These are phyloP conservation scores for Coemansia reversa DNA, from an alignment of 192 early-diverging fungal genomes.

Conservation along the genomic window DNA sequence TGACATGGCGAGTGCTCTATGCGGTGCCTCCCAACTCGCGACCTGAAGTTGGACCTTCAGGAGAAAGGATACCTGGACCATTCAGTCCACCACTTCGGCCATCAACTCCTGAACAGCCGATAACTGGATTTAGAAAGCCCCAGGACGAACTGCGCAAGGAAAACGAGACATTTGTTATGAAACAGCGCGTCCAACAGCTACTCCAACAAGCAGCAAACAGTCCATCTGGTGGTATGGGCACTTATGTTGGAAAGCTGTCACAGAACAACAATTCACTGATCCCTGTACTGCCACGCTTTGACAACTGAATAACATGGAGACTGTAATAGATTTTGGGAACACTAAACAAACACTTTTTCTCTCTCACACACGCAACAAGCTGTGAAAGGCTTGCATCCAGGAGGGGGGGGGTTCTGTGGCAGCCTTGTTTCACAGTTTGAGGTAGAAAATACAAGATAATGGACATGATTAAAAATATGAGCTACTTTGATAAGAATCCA, in stretches of 20 bases:
- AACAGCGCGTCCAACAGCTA: slow-evolving; percentile 42
- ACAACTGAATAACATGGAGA: slow-evolving; percentile 10
- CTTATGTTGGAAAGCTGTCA: slow-evolving; percentile 47
- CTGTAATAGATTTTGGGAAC: too few relatives aligned
- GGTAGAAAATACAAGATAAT: slow-evolving; percentile 12
- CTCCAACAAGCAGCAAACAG: slow-evolving; percentile 50
- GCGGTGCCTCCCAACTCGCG: slow-evolving; percentile 32
- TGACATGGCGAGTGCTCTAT: slow-evolving; percentile 41
- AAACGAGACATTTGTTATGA: slow-evolving; percentile 36
- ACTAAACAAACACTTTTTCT: too few relatives aligned
- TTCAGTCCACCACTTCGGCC: slow-evolving; percentile 47
- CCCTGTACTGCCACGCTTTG: slow-evolving; percentile 45
- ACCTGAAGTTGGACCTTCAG: slow-evolving; percentile 36
- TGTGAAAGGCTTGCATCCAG: too few relatives aligned
- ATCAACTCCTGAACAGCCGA: slow-evolving; percentile 18
- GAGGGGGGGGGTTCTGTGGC: too few relatives aligned
- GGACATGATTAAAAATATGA: slow-evolving; percentile 4
- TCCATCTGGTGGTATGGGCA: slow-evolving; percentile 39
- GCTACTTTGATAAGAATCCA: too few relatives aligned
- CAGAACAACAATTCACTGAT: slow-evolving; percentile 49
- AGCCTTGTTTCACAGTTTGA: too few relatives aligned
- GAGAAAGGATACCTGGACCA: slow-evolving; percentile 47
- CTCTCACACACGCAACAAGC: too few relatives aligned
- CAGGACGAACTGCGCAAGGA: slow-evolving; percentile 49
- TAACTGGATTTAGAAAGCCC: slow-evolving; percentile 4